Base-by-base conservation (phyloP, 140 eudicot species). In the Stevia rebaudiana region DNA sequence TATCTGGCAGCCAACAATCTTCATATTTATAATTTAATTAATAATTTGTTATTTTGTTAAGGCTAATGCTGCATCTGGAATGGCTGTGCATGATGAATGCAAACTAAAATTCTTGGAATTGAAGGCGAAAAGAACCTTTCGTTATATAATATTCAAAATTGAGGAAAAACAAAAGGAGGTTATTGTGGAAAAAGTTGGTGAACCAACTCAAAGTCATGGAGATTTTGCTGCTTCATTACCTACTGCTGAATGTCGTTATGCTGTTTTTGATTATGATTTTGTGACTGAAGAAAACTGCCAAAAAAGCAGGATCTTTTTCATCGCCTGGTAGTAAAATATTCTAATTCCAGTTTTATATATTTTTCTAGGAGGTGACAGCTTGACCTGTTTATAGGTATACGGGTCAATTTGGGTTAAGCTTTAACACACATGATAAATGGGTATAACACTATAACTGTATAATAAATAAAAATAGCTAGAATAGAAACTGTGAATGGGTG, bases 31-130 rank as follows among this genome's bases (percentile, higher is more conserved):
- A 28, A 28, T 28, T 28, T 28, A 28, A 1, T 28, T 28, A 28
- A 28, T n/a, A 28, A 24, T 35, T 3, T 22, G 22, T 8, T 0
- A 8, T 8, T 33, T 47, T 41, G 36, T 72, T 65, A 49, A 80
- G 85, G 85, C 85, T 36, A 80, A 80, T 19, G 79, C 85, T 33
- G 85, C 85, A 71, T 80, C 85, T 67, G 85, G 85, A 17, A 80
- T 80, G 74, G 85, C 85, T 44, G 82, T 81, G 49, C 82, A 81
- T 57, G 86, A 81, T 72, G 86, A 81, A 18, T 81, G 86, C 79
- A 81, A 81, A 17, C 68, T 81, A 22, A 81, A 63, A 40, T 81
- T 81, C 54, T 31, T 81, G 77, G 86, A 81, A 66, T 46, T 81
- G 61, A 81, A 81, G 70, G 77, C 86, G 11, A 81, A 81, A 65